Evolutionary conservation across 2,329 filamentous ascomycete species (phyloP).

Genomic region (Fusarium sp.): DNA sequence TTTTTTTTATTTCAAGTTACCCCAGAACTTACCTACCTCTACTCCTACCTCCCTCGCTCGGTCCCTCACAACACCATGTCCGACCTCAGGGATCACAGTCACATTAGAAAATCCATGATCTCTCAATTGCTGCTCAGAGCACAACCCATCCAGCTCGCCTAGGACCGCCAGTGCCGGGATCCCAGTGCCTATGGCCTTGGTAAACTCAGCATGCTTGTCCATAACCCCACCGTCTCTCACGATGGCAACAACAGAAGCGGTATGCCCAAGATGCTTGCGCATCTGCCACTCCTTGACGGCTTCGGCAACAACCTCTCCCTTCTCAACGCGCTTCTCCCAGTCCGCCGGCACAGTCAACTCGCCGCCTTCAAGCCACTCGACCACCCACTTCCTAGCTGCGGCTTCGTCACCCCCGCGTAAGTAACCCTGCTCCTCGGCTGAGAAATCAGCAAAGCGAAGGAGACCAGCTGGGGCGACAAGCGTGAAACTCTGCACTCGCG

Average conservation of each 20-base stretch:
- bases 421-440: constrained; percentile 36
- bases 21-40: constrained; percentile 27
- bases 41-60: constrained; percentile 35
- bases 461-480: constrained; percentile 63
- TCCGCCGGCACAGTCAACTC: constrained; percentile 54
- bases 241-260: constrained; percentile 58
- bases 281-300: constrained; percentile 63
- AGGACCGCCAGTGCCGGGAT: constrained; percentile 34
- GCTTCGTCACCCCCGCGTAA: constrained; percentile 46
- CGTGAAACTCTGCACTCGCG: constrained; percentile 48
- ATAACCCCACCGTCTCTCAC: constrained; percentile 59
- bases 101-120: constrained; percentile 36
- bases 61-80: constrained; percentile 43
- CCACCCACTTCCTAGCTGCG: constrained; percentile 50
- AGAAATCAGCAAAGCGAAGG: constrained; percentile 46
- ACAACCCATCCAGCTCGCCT: constrained; percentile 43
- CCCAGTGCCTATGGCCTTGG: constrained; percentile 18
- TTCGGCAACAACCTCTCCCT: constrained; percentile 59
- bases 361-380: constrained; percentile 58
- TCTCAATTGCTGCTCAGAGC: constrained; percentile 22
- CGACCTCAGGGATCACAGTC: constrained; percentile 33
- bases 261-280: constrained; percentile 58
- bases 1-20: background rate
- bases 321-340: constrained; percentile 56
- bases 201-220: constrained; percentile 47